Evolutionary conservation across 345 rosid species (phyloP), one percentile per base, ranked within the genome.

Genomic region (Eutrema heterophyllum): DNA sequence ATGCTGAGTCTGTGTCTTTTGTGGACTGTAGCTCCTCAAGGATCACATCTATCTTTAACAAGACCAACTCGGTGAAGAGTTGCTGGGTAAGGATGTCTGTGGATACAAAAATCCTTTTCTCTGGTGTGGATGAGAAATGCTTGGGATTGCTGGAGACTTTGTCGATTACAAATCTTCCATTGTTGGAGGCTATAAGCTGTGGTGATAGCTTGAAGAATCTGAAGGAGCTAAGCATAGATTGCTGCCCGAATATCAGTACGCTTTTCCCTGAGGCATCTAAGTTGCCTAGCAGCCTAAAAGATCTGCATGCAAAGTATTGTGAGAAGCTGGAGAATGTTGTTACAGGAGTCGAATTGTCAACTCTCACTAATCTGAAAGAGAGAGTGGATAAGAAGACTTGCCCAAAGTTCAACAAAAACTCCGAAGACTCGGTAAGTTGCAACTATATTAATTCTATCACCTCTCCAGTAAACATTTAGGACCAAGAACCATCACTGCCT

Each of bases 21-120:
- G 70, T 72, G 53, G 73, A 86, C 14, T 43, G 49, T 68, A 40
- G 1, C 18, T 71, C 67, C 24, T 10, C 74, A 50, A 79, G 18
- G 5, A 48, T 64, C 78, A 53, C 76, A 45, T 84, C 86, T 39
- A 61, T 73, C 63, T 60, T 87, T 11, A 71, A 69, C 10, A 16
- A 56, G 24, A 54, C 68, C 64, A 53, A 14, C 12, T 71, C 53
- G 5, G 45, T 82, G 44, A 81, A 72, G 63, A 63, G 81, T 7
- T 80, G 74, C 39, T 84, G 80, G 81, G 43, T 87, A 39, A 78
- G 74, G 4, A 66, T 81, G 71, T 86, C 88, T 76, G 1, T 2
- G 0, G 36, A 80, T n/a, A 40, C 78, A 75, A 15, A 62, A 16
- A 33, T 70, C 64, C 72, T 86, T 48, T 73, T 82, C 29, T 0